These are phyloP conservation scores for Lachnellula arida DNA, from an alignment of 2,329 filamentous ascomycete species.

Conservation along the genomic window DNA sequence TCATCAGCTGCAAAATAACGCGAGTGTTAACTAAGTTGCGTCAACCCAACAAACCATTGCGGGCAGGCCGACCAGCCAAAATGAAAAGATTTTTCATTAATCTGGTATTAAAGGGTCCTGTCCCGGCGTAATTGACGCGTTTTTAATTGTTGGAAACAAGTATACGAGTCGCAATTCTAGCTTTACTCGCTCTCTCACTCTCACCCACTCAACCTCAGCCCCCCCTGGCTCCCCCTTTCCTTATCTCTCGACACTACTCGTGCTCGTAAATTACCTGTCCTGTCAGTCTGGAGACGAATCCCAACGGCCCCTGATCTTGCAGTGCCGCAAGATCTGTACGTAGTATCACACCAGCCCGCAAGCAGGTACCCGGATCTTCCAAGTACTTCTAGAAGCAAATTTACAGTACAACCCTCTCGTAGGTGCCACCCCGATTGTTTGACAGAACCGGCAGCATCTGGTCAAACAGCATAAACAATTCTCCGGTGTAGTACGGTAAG, in stretches of 20 bases:
- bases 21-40: background rate
- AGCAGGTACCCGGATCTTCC: constrained; percentile 12
- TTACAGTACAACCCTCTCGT: background rate
- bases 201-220: background rate
- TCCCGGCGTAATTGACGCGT: background rate
- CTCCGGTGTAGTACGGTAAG: background rate
- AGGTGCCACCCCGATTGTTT: background rate
- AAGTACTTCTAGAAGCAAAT: too few relatives aligned
- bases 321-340: background rate
- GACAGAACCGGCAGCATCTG: background rate
- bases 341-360: background rate
- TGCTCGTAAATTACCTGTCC: background rate
- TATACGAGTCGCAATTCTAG: background rate
- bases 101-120: background rate
- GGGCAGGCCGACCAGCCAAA: background rate
- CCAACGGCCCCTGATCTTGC: constrained; percentile 1
- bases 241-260: constrained; percentile 3
- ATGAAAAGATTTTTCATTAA: background rate
- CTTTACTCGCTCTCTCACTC: too few relatives aligned
- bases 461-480: background rate
- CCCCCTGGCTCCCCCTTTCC: background rate
- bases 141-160: background rate
- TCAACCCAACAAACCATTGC: background rate
- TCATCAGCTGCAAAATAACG: too few relatives aligned
- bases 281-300: background rate